Conservation (phyloP, 371 early-diverging fungal species). For the Sporodiniella umbellata region DNA sequence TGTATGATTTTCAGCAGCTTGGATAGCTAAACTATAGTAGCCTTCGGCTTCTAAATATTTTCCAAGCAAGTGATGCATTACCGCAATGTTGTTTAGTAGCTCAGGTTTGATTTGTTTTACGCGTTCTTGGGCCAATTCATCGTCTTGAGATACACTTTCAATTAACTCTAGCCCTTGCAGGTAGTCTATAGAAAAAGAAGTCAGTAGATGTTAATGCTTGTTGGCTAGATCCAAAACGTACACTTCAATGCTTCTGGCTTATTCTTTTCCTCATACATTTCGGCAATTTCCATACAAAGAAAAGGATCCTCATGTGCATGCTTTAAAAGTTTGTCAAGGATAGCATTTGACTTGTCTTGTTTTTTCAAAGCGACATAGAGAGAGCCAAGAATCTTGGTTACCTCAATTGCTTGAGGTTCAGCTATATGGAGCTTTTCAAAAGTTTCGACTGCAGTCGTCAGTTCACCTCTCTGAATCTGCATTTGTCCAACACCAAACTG, state of each 20-base stretch:
- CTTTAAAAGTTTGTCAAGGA: slow-evolving; percentile 57
- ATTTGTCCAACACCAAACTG: slow-evolving; percentile 81
- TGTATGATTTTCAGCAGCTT: slow-evolving; percentile 24
- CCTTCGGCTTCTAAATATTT: slow-evolving; percentile 29
- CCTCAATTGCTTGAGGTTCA: slow-evolving; percentile 63
- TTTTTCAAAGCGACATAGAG: slow-evolving; percentile 64
- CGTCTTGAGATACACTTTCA: slow-evolving; percentile 14
- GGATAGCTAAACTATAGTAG: slow-evolving; percentile 37
- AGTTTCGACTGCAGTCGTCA: slow-evolving; percentile 60
- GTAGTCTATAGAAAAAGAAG: slow-evolving; percentile 24
- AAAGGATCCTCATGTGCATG: slow-evolving; percentile 53
- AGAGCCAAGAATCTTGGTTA: slow-evolving; percentile 62
- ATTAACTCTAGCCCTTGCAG: slow-evolving; percentile 24
- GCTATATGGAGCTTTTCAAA: slow-evolving; percentile 71
- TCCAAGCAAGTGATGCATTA: slow-evolving; percentile 60
- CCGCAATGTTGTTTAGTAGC: slow-evolving; percentile 81
- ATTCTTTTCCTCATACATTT: slow-evolving; percentile 58
- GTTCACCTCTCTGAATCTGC: slow-evolving; percentile 48
- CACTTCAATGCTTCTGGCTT: slow-evolving; percentile 48
- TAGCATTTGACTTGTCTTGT: slow-evolving; percentile 59
- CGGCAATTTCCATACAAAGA: slow-evolving; percentile 60
- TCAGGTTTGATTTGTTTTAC: slow-evolving; percentile 55
- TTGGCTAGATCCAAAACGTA: slow-evolving; percentile 20
- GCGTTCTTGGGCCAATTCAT: slow-evolving; percentile 19
- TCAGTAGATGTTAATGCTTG: not conserved